Conservation (phyloP, 2,329 filamentous ascomycete genomes). For the Didymella lethalis region DNA sequence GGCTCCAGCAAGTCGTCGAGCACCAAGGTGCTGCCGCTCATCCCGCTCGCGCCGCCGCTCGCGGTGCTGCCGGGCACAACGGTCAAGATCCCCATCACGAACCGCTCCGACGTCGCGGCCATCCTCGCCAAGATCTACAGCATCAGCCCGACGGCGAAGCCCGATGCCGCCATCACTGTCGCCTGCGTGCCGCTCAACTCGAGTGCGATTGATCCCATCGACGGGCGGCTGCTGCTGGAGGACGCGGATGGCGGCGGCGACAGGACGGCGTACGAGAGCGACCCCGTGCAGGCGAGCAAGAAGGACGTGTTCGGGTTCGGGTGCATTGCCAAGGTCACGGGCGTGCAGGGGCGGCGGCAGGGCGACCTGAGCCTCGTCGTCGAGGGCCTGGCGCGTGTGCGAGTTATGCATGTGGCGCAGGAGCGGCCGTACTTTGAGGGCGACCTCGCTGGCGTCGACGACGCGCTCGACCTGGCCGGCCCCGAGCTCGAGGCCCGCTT, state of each 20-base stretch:
- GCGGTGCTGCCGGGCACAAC: slow-evolving; percentile 88
- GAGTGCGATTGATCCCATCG: slow-evolving; percentile 70
- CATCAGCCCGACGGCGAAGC: slow-evolving; percentile 70
- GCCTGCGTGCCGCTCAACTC: slow-evolving; percentile 88
- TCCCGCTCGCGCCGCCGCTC: slow-evolving; percentile 80
- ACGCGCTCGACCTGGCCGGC: slow-evolving; percentile 60
- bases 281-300: slow-evolving; percentile 54
- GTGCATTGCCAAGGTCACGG: slow-evolving; percentile 66
- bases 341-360: slow-evolving; percentile 57
- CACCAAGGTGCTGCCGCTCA: slow-evolving; percentile 69
- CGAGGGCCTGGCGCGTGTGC: slow-evolving; percentile 81
- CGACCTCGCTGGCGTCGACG: slow-evolving; percentile 74
- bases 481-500: slow-evolving; percentile 74
- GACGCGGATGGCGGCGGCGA: slow-evolving; percentile 59
- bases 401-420: slow-evolving; percentile 75
- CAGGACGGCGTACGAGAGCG: slow-evolving; percentile 57
- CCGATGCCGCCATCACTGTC: slow-evolving; percentile 74
- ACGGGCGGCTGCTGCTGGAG: slow-evolving; percentile 78
- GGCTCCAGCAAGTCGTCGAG: slow-evolving; percentile 44
- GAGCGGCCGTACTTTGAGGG: slow-evolving; percentile 89
- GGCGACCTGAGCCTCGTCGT: slow-evolving; percentile 81
- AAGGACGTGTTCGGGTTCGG: slow-evolving; percentile 82
- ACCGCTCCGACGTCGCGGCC: slow-evolving; percentile 86
- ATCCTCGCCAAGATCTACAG: slow-evolving; percentile 87
- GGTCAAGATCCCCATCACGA: slow-evolving; percentile 81